Percentiles rank a stretch among this genome's conserved stretches.
Conservation (phyloP, 2,329 filamentous ascomycete genomes). For the Fusarium luffae region DNA sequence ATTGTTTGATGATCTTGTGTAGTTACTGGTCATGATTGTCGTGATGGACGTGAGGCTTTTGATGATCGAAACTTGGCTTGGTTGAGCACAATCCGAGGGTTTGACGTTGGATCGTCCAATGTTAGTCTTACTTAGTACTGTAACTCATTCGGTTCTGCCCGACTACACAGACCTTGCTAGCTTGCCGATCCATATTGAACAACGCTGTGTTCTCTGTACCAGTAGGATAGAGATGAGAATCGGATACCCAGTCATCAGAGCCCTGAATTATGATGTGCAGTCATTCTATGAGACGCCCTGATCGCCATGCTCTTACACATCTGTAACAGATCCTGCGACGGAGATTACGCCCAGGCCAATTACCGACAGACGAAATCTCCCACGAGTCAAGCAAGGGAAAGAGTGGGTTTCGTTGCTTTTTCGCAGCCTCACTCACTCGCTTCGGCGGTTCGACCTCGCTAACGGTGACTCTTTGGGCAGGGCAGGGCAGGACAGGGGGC, state of each 20-base stretch:
- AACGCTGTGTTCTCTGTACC: not conserved
- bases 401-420: constrained; percentile 6
- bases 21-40: constrained; percentile 6
- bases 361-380: constrained; percentile 10
- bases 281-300: not conserved
- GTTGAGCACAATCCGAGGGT: not conserved
- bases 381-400: constrained; percentile 15
- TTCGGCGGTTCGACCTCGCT: not conserved
- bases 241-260: not conserved
- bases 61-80: constrained; percentile 23
- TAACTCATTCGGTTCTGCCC: constrained; percentile 5
- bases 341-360: constrained; percentile 31
- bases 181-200: constrained; percentile 1
- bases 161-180: constrained; percentile 3
- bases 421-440: constrained; percentile 39
- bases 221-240: too few relatives aligned
- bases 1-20: not conserved
- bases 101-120: constrained; percentile 1
- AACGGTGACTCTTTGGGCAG: constrained; percentile 5
- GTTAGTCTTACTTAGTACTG: not conserved
- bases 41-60: constrained; percentile 21
- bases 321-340: constrained; percentile 43
- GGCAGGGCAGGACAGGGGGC: constrained; percentile 16
- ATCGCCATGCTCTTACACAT: constrained; percentile 30
- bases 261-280: constrained; percentile 26